Evolutionary conservation across 2,329 filamentous ascomycete genomes (phyloP), one percentile per base, ranked within the genome.

Genomic region (Xylaria sp.): DNA sequence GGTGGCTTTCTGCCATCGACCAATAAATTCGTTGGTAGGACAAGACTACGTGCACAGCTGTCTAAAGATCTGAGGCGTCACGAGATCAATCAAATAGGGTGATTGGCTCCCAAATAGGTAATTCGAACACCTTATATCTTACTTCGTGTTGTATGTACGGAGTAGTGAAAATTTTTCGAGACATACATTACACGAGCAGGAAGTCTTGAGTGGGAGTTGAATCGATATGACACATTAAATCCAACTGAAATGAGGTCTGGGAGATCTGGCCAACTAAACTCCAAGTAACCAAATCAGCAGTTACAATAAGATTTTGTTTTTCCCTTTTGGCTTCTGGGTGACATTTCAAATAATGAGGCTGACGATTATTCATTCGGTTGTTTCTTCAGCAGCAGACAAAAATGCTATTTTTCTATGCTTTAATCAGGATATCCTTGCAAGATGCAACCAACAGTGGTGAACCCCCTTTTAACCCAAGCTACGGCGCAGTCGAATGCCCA

Each of bases 91-190:
- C 28, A 28, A 20, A 15, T 10, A 23, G 39, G n/a, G 54, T 12
- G 31, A 25, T 7, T 25, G 31, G 49, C 41, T 56, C 49, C 28
- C 48, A 25, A 25, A 28, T n/a, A 36, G 8, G 33, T 36, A 20
- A 61, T 60, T 3, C 48, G 63, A 64, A 69, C 67, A 36, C 33
- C 33, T 36, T 36, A 69, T 59, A 64, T 67, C 57, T 31, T 64
- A 66, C n/a, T 64, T 67, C 18, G n/a, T 39, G 10, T 9, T 57
- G 43, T 23, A 20, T 12, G 28, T 28, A 28, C 28, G 28, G 3
- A 28, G 3, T 28, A 28, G 28, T 28, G 4, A 28, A 28, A 28
- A 28, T 28, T 28, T 28, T 28, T 9, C 43, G 25, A 49, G 48
- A 61, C 33, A 59, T 39, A 28, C 39, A 43, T 31, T 36, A 39